phyloP scores from a whole-genome alignment of 352 stramenopile genomes.

The Globisporangium spinosum region DNA sequence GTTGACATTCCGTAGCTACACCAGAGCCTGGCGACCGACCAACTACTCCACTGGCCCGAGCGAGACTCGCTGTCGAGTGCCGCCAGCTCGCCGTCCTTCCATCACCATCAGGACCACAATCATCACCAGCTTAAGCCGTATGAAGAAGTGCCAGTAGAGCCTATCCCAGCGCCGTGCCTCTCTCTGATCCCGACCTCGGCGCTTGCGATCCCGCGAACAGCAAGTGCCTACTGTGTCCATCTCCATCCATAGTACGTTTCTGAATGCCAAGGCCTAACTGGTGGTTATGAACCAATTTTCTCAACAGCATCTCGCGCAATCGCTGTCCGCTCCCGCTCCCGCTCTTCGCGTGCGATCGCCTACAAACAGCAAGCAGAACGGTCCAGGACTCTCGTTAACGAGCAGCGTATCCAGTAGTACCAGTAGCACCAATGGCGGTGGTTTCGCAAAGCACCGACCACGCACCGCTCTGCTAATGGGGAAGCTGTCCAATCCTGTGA shows the following conservation, averaged over 20 bases:
- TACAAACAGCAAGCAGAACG: constrained; percentile 11
- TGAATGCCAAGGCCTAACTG: neutral
- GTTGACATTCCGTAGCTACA: constrained; percentile 34
- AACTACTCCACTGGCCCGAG: constrained; percentile 34
- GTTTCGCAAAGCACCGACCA: neutral
- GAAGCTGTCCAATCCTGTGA: neutral
- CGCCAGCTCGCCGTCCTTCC: constrained; percentile 17
- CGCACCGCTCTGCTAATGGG: constrained; percentile 7
- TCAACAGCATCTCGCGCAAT: constrained; percentile 31
- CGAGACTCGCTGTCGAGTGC: constrained; percentile 8
- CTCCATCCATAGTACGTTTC: too few relatives aligned
- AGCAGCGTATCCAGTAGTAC: neutral
- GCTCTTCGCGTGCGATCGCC: constrained; percentile 35
- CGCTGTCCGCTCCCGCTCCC: constrained; percentile 36
- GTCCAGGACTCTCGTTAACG: neutral
- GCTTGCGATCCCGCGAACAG: constrained; percentile 41
- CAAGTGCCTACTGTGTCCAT: constrained; percentile 11
- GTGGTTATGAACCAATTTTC: neutral
- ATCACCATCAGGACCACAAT: constrained; percentile 11
- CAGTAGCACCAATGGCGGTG: neutral
- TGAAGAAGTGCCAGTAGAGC: constrained; percentile 37
- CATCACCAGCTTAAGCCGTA: constrained; percentile 22
- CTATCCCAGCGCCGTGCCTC: constrained; percentile 31
- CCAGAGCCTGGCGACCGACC: constrained; percentile 48
- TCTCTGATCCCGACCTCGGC: constrained; percentile 30